A percentile compares a stretch with the other conserved stretches of the same genome.
Conservation (phyloP, 192 early-diverging fungal species). For the Backusella circina region DNA sequence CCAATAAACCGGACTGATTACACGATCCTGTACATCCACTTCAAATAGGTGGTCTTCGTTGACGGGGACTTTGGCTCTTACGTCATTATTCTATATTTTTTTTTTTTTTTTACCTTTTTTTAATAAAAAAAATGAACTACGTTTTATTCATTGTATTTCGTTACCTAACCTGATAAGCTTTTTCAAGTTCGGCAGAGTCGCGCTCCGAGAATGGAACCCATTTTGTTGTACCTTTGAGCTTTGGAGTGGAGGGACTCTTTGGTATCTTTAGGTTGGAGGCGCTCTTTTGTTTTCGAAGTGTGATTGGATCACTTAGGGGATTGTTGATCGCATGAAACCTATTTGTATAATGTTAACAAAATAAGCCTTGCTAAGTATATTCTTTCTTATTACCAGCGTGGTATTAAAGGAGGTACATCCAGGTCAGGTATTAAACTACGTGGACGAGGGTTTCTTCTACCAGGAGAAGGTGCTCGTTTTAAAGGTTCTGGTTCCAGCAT, state of each 20-base stretch:
- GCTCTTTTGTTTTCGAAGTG: conserved; percentile 13
- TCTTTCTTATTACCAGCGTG: conserved; percentile 15
- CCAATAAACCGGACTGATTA: conserved; percentile 76
- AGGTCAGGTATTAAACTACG: conserved; percentile 22
- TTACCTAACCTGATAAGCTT: conserved; percentile 37
- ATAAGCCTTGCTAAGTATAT: neutral
- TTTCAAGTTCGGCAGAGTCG: conserved; percentile 54
- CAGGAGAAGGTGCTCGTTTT: neutral
- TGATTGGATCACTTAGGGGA: conserved; percentile 20
- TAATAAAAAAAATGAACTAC: no score
- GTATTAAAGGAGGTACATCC: conserved; percentile 18
- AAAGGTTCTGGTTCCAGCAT: conserved; percentile 10
- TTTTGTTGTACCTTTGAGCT: conserved; percentile 35
- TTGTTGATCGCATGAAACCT: conserved; percentile 54
- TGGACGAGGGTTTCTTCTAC: conserved; percentile 14
- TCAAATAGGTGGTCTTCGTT: conserved; percentile 82
- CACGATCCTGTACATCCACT: conserved; percentile 66
- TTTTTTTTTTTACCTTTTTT: neutral
- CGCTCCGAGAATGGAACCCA: conserved; percentile 57
- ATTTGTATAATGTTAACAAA: neutral
- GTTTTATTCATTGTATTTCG: no score
- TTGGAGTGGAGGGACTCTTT: conserved; percentile 36
- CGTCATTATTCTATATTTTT: conserved; percentile 24
- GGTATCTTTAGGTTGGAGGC: conserved; percentile 18
- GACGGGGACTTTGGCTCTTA: conserved; percentile 52